A percentile compares a stretch with the other conserved stretches of the same genome.
Conservation (phyloP, 2,329 filamentous ascomycete genomes). For the Ophiostoma himal-ulmi region DNA sequence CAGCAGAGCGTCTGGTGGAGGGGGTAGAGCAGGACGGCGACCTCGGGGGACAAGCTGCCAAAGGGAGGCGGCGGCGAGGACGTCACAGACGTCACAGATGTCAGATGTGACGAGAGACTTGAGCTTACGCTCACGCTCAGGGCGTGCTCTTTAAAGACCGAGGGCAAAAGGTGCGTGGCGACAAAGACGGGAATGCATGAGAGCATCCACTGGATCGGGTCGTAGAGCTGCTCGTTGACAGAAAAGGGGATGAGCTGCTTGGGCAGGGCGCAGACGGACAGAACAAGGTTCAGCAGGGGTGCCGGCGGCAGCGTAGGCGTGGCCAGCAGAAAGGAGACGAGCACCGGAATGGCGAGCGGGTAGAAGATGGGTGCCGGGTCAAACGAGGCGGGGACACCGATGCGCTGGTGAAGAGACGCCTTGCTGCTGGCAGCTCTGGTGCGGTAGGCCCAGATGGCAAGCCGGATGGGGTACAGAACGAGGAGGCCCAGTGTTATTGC, state of each 20-base stretch:
- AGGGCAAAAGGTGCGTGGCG: not conserved
- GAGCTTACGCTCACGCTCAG: not conserved
- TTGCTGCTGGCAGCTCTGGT: constrained; percentile 20
- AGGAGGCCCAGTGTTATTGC: constrained; percentile 39
- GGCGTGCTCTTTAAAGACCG: not conserved
- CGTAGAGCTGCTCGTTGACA: constrained; percentile 51
- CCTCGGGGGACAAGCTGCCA: constrained; percentile 28
- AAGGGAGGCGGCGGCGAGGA: not conserved
- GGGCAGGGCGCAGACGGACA: constrained; percentile 73
- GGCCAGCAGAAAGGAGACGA: constrained; percentile 70
- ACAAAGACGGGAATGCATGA: constrained; percentile 51
- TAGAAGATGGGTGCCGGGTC: constrained; percentile 91
- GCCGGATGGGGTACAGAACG: constrained; percentile 54
- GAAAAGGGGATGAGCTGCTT: constrained; percentile 63
- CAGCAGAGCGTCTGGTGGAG: constrained; percentile 72
- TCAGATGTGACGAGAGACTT: not conserved
- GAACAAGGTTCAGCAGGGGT: constrained; percentile 58
- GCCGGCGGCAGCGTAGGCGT: constrained; percentile 53
- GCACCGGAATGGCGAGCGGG: constrained; percentile 67
- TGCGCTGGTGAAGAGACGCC: constrained; percentile 33
- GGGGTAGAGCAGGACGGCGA: constrained; percentile 57
- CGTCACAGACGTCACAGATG: not conserved
- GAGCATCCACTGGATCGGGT: constrained; percentile 71
- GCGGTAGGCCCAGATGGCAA: constrained; percentile 34
- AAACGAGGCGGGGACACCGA: constrained; percentile 66